Conservation (phyloP, 306 rosid genomes). For the Corylus avellana region DNA sequence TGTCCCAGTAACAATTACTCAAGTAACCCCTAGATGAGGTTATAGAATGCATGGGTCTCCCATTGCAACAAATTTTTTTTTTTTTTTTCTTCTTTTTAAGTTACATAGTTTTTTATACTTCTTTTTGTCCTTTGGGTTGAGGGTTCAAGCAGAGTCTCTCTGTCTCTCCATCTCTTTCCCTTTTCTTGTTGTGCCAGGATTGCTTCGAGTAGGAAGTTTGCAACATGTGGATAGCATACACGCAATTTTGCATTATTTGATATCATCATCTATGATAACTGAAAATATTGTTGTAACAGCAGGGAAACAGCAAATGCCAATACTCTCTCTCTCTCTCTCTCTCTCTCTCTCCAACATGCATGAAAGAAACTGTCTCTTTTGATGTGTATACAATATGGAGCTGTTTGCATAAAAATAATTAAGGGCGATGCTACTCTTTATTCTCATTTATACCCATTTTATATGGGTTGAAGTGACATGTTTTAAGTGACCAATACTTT, state of each 20-base stretch:
- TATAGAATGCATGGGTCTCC: neutral
- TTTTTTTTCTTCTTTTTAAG: neutral
- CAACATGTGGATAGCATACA: neutral
- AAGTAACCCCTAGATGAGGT: constrained; percentile 61
- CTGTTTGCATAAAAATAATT: too few relatives aligned
- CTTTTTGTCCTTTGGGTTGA: neutral
- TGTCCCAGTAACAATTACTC: constrained; percentile 44
- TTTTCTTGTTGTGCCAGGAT: neutral
- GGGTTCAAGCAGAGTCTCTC: neutral
- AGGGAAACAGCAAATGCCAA: neutral
- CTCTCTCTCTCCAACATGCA: neutral
- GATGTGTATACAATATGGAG: neutral
- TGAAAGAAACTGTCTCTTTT: neutral
- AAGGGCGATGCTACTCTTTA: too few relatives aligned
- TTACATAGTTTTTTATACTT: neutral
- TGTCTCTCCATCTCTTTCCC: neutral
- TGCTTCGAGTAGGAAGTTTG: neutral
- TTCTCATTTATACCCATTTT: too few relatives aligned
- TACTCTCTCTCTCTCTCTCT: neutral
- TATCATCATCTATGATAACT: neutral
- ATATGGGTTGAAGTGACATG: too few relatives aligned
- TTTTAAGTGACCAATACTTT: too few relatives aligned
- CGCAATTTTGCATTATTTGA: neutral
- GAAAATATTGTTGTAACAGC: neutral
- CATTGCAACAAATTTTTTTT: neutral